Evolutionary conservation across 2,329 filamentous ascomycete species (phyloP).

Genomic region (Pyrenochaeta sp.): DNA sequence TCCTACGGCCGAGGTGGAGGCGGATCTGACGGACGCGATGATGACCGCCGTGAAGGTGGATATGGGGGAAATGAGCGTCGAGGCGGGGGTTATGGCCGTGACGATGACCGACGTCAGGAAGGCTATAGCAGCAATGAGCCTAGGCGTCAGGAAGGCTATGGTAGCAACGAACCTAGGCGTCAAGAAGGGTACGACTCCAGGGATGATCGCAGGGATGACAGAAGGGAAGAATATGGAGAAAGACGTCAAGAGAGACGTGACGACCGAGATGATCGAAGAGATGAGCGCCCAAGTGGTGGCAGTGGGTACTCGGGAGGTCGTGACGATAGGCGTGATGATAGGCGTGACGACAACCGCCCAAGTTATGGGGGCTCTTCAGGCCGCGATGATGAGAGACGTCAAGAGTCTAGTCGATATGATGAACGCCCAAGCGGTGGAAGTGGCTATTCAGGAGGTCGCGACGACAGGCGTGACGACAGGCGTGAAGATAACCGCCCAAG

Average conservation of each 20-base stretch:
- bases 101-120: conserved; percentile 11
- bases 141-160: conserved; percentile 24
- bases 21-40: conserved; percentile 12
- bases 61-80: conserved; percentile 26
- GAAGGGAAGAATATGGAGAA: conserved; percentile 16
- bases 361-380: conserved; percentile 1
- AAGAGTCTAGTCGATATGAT: conserved; percentile 10
- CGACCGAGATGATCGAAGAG: conserved; percentile 3
- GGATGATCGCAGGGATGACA: conserved; percentile 15
- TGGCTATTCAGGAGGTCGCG: no score
- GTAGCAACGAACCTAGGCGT: conserved; percentile 16
- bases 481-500: conserved; percentile 16
- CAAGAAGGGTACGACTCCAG: no score
- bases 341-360: conserved; percentile 13
- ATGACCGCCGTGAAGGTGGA: conserved; percentile 22
- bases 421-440: conserved; percentile 11
- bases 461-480: conserved; percentile 11
- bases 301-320: no score
- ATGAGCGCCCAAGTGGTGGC: conserved; percentile 10
- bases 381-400: conserved; percentile 11
- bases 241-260: conserved; percentile 9
- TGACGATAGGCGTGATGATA: conserved; percentile 4
- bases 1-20: conserved; percentile 19
- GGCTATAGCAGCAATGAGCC: conserved; percentile 26
- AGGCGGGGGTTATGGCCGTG: conserved; percentile 17